Base-by-base conservation (phyloP, 176 grass and related monocot genomes). In the Chrysopogon serrulatus region DNA sequence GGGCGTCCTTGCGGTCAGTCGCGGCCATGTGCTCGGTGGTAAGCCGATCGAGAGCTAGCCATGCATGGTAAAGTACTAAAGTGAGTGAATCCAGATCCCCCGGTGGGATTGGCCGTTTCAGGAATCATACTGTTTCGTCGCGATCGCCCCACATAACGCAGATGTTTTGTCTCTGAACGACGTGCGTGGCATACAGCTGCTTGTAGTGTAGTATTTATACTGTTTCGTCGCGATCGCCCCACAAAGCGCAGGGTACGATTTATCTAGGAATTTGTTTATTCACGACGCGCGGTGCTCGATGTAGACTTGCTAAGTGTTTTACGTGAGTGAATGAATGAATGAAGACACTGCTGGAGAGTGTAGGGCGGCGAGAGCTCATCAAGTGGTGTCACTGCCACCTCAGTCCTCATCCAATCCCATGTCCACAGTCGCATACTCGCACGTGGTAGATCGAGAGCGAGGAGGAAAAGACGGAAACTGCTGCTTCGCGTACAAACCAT, bases 71-170 rank as follows among this genome's bases (percentile, higher is more conserved):
- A n/a, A n/a, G n/a, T n/a, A n/a, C n/a, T n/a, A n/a, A n/a, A 18
- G 15, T n/a, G 36, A 26, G 59, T 44, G 26, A 45, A 1, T 47
- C 60, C 21, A 80, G 78, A 80, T 80, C 78, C 63, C 15, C 24
- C 0, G 13, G 31, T 37, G 31, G 63, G 63, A 49, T 67, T 51
- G 77, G 30, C 17, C 17, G 57, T 9, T 14, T 9, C 57, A 36
- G 13, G n/a, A 30, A 70, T 85, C 74, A 34, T 16, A 2, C 23
- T 1, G 13, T 82, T 77, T 77, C 85, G 79, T 87, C 85, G 32
- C 44, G 21, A 69, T 87, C 79, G 24, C 86, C 86, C 86, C 86
- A 87, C 79, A 4, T 18, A 35, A n/a, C 37, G 36, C 39, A 0
- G 17, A 21, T 31, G 27, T 64, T 60, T 60, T 60, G 56, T 60